phyloP scores from a whole-genome alignment of 805 yeast genomes.

The Candida ponderosae region DNA sequence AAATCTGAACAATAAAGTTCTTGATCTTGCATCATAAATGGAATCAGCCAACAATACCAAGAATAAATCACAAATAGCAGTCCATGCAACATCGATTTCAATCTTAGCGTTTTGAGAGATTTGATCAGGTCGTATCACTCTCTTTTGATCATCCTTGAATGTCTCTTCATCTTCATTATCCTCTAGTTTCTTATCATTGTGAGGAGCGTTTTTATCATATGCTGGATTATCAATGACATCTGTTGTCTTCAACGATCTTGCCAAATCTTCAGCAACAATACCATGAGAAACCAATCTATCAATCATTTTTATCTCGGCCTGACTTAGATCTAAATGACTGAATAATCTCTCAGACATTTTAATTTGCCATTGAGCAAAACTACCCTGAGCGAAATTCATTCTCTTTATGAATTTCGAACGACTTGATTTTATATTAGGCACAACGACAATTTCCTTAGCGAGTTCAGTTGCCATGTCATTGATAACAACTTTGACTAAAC shows the following conservation, averaged over 20 bases:
- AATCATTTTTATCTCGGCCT: conserved; percentile 82
- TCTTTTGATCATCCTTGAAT: conserved; percentile 3
- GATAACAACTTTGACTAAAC: conserved; percentile 66
- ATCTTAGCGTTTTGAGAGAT: conserved; percentile 28
- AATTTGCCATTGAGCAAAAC: conserved; percentile 80
- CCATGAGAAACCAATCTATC: conserved; percentile 83
- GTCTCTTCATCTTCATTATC: conserved; percentile 9
- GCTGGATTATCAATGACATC: conserved; percentile 46
- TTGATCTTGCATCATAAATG: conserved; percentile 81
- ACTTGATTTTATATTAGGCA: conserved; percentile 38
- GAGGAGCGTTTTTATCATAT: conserved; percentile 13
- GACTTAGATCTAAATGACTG: conserved; percentile 67
- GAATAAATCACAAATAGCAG: conserved; percentile 85
- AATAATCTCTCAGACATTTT: conserved; percentile 64
- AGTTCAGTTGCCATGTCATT: conserved; percentile 79
- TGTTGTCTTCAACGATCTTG: conserved; percentile 48
- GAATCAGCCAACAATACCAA: conserved; percentile 75
- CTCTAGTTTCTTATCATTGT: conserved; percentile 1
- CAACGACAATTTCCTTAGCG: conserved; percentile 44
- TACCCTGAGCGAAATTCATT: conserved; percentile 62
- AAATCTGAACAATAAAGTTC: conserved; percentile 66
- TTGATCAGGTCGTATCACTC: conserved; percentile 23
- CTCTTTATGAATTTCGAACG: conserved; percentile 43
- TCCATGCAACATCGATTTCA: conserved; percentile 84
- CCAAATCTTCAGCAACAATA: conserved; percentile 62